A percentile compares a stretch with the other conserved stretches of the same genome.
These are phyloP conservation scores for Linnemannia hyalina DNA, from an alignment of 192 early-diverging fungal genomes.

Conservation along the genomic window DNA sequence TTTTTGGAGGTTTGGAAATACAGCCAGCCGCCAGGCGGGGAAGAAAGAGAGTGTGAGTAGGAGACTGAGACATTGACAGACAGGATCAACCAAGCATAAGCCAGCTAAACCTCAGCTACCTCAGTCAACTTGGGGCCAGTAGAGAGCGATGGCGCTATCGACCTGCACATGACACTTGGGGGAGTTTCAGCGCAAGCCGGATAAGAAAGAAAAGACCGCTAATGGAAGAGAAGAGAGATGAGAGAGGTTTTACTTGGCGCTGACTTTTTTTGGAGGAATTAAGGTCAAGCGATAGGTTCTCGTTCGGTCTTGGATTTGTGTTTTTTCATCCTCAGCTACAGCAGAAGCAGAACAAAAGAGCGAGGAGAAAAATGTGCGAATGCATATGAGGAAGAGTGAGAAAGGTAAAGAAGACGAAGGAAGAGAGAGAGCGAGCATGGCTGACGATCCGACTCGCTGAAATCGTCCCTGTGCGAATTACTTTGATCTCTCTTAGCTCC, in stretches of 20 bases:
- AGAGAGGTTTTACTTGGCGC: neutral
- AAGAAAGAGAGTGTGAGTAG: too few species aligned
- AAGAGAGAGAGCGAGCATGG: neutral
- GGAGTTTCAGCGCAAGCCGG: neutral
- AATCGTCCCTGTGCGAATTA: neutral
- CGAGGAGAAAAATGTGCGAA: too few species aligned
- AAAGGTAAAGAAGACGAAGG: neutral
- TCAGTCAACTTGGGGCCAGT: neutral
- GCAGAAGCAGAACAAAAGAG: too few species aligned
- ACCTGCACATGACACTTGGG: constrained; percentile 1
- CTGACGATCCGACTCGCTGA: constrained; percentile 3
- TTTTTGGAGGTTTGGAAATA: neutral
- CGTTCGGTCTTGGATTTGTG: neutral
- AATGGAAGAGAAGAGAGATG: neutral
- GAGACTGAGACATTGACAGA: neutral
- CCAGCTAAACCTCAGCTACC: neutral
- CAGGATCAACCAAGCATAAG: neutral
- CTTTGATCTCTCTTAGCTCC: neutral
- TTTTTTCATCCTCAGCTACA: neutral
- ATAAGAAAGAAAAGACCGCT: constrained; percentile 4
- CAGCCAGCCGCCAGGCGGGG: neutral
- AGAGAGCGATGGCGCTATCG: constrained; percentile 6
- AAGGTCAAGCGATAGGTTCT: neutral
- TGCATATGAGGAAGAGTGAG: too few species aligned
- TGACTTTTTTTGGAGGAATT: neutral